Evolutionary conservation across 441 rosid genomes (phyloP), one percentile per base, ranked within the genome.

Genomic region (Populus trichocarpa): DNA sequence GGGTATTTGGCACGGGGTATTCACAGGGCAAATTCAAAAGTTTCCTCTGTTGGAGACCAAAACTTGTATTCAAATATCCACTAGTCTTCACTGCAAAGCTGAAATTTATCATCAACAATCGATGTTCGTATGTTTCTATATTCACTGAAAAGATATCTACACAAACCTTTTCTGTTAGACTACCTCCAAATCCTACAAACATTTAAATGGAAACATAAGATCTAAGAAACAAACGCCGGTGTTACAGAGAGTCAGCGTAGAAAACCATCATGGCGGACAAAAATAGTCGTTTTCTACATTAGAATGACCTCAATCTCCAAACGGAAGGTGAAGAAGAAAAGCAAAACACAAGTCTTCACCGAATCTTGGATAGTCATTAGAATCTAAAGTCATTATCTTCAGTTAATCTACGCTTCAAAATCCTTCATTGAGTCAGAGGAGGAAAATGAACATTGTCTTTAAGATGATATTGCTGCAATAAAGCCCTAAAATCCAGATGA

Each of bases 401-500:
- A 4, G 16, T n/a, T 36, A 8, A 20, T 25, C 53, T 74, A 71
- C 14, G 23, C 68, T 74, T 57, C 14, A 3, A 9, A 46, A 8
- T 71, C 40, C 33, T 63, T 79, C 77, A 35, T 26, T 61, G 18
- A 9, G 83, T 76, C 46, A 86, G 73, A 67, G 88, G 89, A 70
- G 89, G 89, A 69, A 86, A 88, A 72, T 88, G 88, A n/a, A 14
- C 83, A 35, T 88, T 89, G 79, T 86, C 79, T 77, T 80, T 80
- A 32, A 86, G 74, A 72, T 75, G 88, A 80, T 83, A 88, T 7
- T 81, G 69, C 63, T 74, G 78, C 72, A 64, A 69, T 32, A 57
- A 74, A 36, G 10, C 72, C 72, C 88, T 86, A 80, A 14, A 59
- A 77, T 68, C 72, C 68, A 76, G 72, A 36, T 75, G 61, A 38